Evolutionary conservation across 441 rosid species (phyloP).

Genomic region (Pelargonium myrrhifolium): DNA sequence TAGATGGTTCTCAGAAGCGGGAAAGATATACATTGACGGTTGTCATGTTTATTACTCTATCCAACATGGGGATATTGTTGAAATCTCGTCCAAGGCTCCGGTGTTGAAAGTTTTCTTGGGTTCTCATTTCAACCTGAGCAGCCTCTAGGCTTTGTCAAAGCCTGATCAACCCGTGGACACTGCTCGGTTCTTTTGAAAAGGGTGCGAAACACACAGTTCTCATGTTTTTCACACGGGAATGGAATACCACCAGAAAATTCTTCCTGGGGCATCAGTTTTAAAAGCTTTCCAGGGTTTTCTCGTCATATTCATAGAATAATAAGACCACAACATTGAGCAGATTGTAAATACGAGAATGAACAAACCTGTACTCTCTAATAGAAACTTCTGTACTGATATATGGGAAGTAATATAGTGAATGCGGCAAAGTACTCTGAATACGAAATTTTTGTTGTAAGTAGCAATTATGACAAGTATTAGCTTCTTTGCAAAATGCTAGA

Average conservation of each 20-base stretch:
- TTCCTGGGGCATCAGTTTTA: not conserved
- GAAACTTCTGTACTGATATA: too few relatives aligned
- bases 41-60: constrained; percentile 44
- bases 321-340: not conserved
- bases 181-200: too few relatives aligned
- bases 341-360: not conserved
- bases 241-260: not conserved
- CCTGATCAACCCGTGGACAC: not conserved
- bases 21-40: constrained; percentile 64
- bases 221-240: not conserved
- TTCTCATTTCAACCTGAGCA: constrained; percentile 17
- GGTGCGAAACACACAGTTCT: not conserved
- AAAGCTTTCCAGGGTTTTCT: not conserved
- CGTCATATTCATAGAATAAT: not conserved
- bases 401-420: not conserved
- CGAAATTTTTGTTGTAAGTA: too few relatives aligned
- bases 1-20: constrained; percentile 58
- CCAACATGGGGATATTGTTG: constrained; percentile 52
- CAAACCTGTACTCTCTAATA: not conserved
- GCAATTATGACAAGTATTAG: too few relatives aligned
- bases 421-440: not conserved
- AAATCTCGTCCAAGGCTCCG: constrained; percentile 64
- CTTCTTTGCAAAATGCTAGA: too few relatives aligned
- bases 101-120: constrained; percentile 60
- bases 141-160: not conserved